A percentile compares a stretch with the other conserved stretches of the same genome.
These are phyloP conservation scores for Claviceps purpurea DNA, from an alignment of 2,329 filamentous ascomycete genomes.

Conservation along the genomic window DNA sequence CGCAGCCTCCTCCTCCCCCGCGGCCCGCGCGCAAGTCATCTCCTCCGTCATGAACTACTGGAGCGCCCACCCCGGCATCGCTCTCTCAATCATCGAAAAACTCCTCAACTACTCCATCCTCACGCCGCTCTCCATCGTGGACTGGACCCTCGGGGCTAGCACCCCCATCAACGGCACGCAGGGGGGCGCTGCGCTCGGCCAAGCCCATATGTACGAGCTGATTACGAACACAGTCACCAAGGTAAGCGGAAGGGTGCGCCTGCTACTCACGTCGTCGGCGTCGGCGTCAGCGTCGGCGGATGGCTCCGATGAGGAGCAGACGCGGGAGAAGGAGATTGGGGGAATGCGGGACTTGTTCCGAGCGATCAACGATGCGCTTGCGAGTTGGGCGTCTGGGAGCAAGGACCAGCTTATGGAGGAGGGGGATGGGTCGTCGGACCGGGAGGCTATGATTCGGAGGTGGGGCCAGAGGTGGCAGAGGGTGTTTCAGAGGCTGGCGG, in stretches of 20 bases:
- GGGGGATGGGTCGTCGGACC: conserved; percentile 42
- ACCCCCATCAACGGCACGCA: conserved; percentile 33
- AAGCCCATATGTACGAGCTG: conserved; percentile 76
- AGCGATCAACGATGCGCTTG: conserved; percentile 64
- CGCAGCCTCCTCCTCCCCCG: conserved; percentile 60
- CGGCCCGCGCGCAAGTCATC: conserved; percentile 77
- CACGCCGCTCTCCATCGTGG: conserved; percentile 68
- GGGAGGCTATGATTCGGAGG: conserved; percentile 52
- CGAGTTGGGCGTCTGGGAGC: conserved; percentile 56
- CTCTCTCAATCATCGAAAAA: conserved; percentile 88
- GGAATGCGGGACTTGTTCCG: conserved; percentile 70
- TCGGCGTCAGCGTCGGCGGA: conserved; percentile 23
- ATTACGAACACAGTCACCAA: conserved; percentile 80
- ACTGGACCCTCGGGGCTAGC: conserved; percentile 67
- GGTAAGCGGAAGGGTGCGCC: conserved; percentile 73
- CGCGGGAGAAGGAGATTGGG: conserved; percentile 53
- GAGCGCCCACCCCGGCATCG: conserved; percentile 82
- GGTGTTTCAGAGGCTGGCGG: conserved; percentile 68
- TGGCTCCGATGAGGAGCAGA: conserved; percentile 46
- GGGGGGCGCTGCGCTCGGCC: conserved; percentile 54
- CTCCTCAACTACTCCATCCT: conserved; percentile 95
- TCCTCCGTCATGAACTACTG: conserved; percentile 85
- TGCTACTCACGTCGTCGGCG: conserved; percentile 52
- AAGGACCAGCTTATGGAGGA: conserved; percentile 65
- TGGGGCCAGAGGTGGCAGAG: conserved; percentile 84